Base-by-base conservation (phyloP, 2,329 filamentous ascomycete genomes). In the Cordyceps tenuipes region DNA sequence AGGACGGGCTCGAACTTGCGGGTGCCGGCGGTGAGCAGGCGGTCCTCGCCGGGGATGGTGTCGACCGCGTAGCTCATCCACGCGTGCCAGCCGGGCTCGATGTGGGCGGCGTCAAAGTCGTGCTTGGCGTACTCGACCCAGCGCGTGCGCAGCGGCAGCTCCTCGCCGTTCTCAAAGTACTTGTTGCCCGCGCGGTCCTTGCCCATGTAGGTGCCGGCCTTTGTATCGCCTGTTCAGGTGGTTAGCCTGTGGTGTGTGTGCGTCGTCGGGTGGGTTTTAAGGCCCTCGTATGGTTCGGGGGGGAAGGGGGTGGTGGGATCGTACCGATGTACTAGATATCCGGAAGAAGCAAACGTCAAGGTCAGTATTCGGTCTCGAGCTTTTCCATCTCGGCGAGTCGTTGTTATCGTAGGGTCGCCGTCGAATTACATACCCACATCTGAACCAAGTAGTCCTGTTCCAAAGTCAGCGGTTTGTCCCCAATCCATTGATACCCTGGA, bases 51-150 rank as follows among this genome's bases (percentile, higher is more conserved):
- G 1, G 94, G 94, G 43, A 93, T 86, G 75, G 89, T 89, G 75
- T 97, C 91, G 68, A 96, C 87, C 76, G 86, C 79, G 77, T 99
- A 97, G 66, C 91, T 91, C 68, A 99, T 91, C 94, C 94, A 99
- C 34, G 90, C 91, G 77, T 97, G 94, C 94, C 94, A 99, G 75
- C 93, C 90, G 55, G 93, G 92, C 76, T 97, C 93, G 68, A 97
- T 89, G 59, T 97, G 90, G 62, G 84, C 84, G 63, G 89, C 80
- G 69, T 94, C 89, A 71, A 82, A 89, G 75, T 97, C 91, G 68
- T 90, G 81, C 75, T 89, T 82, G 78, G 91, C 93, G 82, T 95
- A 99, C 76, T 97, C 92, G 65, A 99, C 90, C 94, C 95, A 99
- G 81, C 92, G 86, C 68, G 91, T 97, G 70, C 93, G 89, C 69